These are phyloP conservation scores for Microcyclospora pomicola DNA, from an alignment of 2,329 filamentous ascomycete genomes.

Conservation along the genomic window DNA sequence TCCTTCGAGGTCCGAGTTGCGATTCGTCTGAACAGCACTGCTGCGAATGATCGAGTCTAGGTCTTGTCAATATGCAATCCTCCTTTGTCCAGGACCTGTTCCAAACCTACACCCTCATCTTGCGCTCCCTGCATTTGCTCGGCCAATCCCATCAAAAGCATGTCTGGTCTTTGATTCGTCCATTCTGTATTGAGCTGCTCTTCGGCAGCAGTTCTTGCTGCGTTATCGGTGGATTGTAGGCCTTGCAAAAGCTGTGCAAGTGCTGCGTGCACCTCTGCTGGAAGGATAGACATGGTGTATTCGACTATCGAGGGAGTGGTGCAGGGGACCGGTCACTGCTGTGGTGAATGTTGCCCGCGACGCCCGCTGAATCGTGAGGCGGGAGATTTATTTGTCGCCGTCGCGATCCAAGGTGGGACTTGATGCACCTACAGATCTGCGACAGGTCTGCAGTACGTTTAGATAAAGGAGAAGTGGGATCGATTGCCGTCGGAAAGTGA, in stretches of 20 bases:
- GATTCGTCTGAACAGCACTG: constrained; percentile 89
- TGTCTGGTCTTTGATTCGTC: constrained; percentile 66
- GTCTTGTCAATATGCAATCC: background rate
- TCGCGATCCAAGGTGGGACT: no score
- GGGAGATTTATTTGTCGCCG: no score
- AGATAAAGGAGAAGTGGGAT: no score
- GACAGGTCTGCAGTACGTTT: no score
- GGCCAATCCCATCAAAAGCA: constrained; percentile 83
- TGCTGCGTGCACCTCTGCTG: constrained; percentile 70
- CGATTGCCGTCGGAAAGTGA: no score
- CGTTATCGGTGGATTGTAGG: constrained; percentile 81
- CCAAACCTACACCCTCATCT: constrained; percentile 52
- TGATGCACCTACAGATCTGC: no score
- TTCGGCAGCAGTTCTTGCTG: constrained; percentile 70
- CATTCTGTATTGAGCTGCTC: constrained; percentile 84
- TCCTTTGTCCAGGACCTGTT: background rate
- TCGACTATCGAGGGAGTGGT: background rate
- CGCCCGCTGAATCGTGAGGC: no score
- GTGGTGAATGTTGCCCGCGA: no score
- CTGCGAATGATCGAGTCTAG: constrained; percentile 78
- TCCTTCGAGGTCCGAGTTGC: constrained; percentile 77
- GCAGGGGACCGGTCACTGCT: background rate
- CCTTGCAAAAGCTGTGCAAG: constrained; percentile 76
- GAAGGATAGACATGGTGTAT: constrained; percentile 52
- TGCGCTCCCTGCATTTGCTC: constrained; percentile 77